Conservation (phyloP, 2,329 filamentous ascomycete genomes). For the Juglanconis sp. region DNA sequence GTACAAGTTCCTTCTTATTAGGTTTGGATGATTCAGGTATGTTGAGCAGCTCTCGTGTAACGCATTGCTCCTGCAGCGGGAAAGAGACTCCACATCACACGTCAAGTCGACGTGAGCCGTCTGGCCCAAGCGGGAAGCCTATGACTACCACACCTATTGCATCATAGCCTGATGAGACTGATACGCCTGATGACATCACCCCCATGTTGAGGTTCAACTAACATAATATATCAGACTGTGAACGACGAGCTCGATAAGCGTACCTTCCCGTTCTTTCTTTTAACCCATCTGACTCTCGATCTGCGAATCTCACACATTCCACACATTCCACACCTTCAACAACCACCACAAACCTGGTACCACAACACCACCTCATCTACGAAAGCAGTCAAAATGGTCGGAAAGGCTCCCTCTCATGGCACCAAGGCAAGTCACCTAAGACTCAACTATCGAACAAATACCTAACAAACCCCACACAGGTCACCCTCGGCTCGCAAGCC, state of each 20-base stretch:
- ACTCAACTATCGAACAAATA: not conserved
- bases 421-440: conserved; percentile 8
- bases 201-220: not conserved
- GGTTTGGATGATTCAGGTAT: no score
- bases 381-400: conserved; percentile 6
- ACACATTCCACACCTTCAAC: not conserved
- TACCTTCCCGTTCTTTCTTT: not conserved
- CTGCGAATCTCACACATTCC: not conserved
- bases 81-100: not conserved
- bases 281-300: not conserved
- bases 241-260: not conserved
- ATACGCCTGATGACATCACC: not conserved
- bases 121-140: no score
- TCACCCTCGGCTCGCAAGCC: conserved; percentile 41
- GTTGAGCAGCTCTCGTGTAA: not conserved
- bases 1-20: no score
- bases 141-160: not conserved
- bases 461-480: conserved; percentile 32
- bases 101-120: not conserved
- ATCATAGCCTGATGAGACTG: not conserved
- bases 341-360: not conserved
- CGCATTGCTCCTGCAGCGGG: not conserved
- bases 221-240: not conserved
- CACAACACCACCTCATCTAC: not conserved
- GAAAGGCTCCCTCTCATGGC: conserved; percentile 12